These are phyloP conservation scores for Phycomyces blakesleeanus DNA, from an alignment of 192 early-diverging fungal genomes.

Conservation along the genomic window DNA sequence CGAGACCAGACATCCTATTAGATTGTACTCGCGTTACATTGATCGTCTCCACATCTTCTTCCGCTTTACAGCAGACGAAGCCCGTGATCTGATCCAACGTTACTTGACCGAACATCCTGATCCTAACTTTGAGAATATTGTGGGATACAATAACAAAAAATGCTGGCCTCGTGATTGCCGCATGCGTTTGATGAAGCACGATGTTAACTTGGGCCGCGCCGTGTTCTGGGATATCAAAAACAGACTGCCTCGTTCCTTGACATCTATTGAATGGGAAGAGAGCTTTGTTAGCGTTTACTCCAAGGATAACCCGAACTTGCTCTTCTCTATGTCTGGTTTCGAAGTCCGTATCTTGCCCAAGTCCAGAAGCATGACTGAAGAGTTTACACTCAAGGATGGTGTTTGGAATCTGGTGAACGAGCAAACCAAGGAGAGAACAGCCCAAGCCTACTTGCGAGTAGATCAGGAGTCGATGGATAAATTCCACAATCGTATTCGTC, in stretches of 20 bases:
- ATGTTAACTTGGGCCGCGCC: slow-evolving; percentile 95
- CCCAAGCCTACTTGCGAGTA: slow-evolving; percentile 95
- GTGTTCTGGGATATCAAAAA: slow-evolving; percentile 99
- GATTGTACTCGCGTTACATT: slow-evolving; percentile 92
- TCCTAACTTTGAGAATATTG: slow-evolving; percentile 97
- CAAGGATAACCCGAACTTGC: slow-evolving; percentile 94
- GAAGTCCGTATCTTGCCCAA: slow-evolving; percentile 95
- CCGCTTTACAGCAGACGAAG: slow-evolving; percentile 90
- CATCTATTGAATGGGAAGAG: slow-evolving; percentile 98
- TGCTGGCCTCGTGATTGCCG: slow-evolving; percentile 99
- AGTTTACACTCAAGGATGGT: slow-evolving; percentile 85
- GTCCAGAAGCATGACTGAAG: slow-evolving; percentile 76
- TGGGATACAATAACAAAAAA: slow-evolving; percentile 97
- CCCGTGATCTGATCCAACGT: slow-evolving; percentile 92
- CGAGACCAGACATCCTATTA: slow-evolving; percentile 94
- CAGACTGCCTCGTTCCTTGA: slow-evolving; percentile 91
- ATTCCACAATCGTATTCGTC: slow-evolving; percentile 95
- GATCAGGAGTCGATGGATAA: slow-evolving; percentile 88
- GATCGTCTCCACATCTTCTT: slow-evolving; percentile 93
- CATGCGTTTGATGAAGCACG: slow-evolving; percentile 99
- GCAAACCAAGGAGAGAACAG: slow-evolving; percentile 95
- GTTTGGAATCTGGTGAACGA: slow-evolving; percentile 96
- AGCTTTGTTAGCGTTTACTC: slow-evolving; percentile 95
- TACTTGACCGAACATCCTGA: slow-evolving; percentile 98
- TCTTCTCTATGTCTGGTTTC: slow-evolving; percentile 85